A percentile compares a stretch with the other conserved stretches of the same genome.
Conservation (phyloP, 2,329 filamentous ascomycete species). For the Cordyceps pruinosa region DNA sequence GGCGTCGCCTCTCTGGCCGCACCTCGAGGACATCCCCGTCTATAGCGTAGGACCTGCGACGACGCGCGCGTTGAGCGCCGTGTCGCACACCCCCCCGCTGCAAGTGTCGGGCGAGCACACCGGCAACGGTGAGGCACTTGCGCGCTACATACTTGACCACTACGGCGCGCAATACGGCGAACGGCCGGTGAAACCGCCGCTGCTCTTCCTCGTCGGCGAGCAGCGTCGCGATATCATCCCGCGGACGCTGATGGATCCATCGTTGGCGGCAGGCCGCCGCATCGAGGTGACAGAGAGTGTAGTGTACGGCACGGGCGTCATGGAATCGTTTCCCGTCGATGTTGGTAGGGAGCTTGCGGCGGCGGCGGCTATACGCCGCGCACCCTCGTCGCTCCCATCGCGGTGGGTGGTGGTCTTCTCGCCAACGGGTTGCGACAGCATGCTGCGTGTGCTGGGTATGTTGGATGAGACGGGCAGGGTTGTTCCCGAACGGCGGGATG, state of each 20-base stretch:
- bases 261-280: slow-evolving; percentile 40
- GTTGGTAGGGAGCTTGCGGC: slow-evolving; percentile 46
- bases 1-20: slow-evolving; percentile 36
- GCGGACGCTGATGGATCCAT: slow-evolving; percentile 59
- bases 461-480: slow-evolving; percentile 42
- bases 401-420: slow-evolving; percentile 75
- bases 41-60: slow-evolving; percentile 81
- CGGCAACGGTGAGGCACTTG: slow-evolving; percentile 77
- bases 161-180: slow-evolving; percentile 52
- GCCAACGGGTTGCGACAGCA: slow-evolving; percentile 55
- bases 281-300: slow-evolving; percentile 72
- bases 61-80: slow-evolving; percentile 60
- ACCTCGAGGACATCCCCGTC: slow-evolving; percentile 51
- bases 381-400: slow-evolving; percentile 28
- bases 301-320: slow-evolving; percentile 80
- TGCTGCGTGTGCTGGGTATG: slow-evolving; percentile 48
- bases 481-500: slow-evolving; percentile 22
- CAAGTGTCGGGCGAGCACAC: slow-evolving; percentile 72
- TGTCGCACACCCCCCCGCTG: slow-evolving; percentile 42
- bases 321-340: slow-evolving; percentile 66
- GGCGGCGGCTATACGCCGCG: background rate
- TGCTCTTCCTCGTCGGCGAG: slow-evolving; percentile 88
- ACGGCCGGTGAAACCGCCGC: slow-evolving; percentile 44
- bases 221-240: slow-evolving; percentile 87
- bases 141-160: slow-evolving; percentile 70